Evolutionary conservation across 768 basidiomycete genomes (phyloP), one percentile per base, ranked within the genome.

Genomic region (Tricholoma matsutake): DNA sequence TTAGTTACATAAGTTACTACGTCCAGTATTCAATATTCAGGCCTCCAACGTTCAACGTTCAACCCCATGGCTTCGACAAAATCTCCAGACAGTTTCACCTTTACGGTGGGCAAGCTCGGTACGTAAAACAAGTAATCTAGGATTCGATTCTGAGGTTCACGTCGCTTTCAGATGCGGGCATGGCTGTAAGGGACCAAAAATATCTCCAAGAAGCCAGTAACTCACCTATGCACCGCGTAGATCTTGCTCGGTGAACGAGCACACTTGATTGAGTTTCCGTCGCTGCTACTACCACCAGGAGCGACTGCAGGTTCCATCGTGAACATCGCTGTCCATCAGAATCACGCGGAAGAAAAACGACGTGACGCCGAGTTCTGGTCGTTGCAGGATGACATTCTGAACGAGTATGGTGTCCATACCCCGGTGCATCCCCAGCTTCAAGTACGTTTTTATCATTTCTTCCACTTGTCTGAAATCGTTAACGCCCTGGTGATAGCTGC

Each of bases 241-340:
- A 96, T 97, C 65, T 83, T 96, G 1, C 83, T 98, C 13, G 95
- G 96, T 14, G 94, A 93, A 72, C 85, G 94, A 45, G 96, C 96
- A 16, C 96, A 98, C 70, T 82, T 98, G 35, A 96, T 99, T 67
- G 96, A 99, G 75, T 99, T 98, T 73, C 97, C 97, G 1, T 98
- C 97, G 0, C 82, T 99, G 39, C 84, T 98, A 1, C 79, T 98
- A 6, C 97, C 97, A 1, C 92, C 95, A 0, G 96, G 96, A 13
- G 88, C 94, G 1, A 87, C 90, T 8, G 86, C 96, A 0, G 97
- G 97, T 5, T 97, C 94, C 18, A 98, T 99, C 65, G 93, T 99
- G 67, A 97, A 94, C 72, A 98, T 98, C 73, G 87, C 95, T 2
- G 96, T 98, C 13, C 85, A 92, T 69, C 89, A 94, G 64, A 97